Evolutionary conservation across 306 rosid species (phyloP), one percentile per base, ranked within the genome.

Genomic region (Pyrus betulifolia): DNA sequence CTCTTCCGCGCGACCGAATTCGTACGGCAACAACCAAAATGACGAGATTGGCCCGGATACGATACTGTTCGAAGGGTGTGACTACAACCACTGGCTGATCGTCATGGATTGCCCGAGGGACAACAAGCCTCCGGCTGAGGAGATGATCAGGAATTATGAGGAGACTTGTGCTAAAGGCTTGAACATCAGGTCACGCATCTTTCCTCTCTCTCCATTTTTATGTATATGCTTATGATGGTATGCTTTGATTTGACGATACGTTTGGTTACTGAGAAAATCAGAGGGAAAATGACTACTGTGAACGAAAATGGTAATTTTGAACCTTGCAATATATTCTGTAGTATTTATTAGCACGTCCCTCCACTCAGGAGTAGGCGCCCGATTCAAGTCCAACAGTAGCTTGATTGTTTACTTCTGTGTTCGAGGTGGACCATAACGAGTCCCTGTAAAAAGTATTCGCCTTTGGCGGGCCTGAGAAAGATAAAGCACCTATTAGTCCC

Each of bases 41-140:
- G 89, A 90, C 17, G 94, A 88, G 58, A 90, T 91, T 21, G 91
- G 90, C 51, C 91, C 91, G n/a, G 84, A 89, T 35, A 87, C 8
- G 21, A 85, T 90, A 13, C 89, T 90, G n/a, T 93, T 90, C 59
- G 98, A 93, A 78, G 98, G 98, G 8, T 90, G 94, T 84, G 98
- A 93, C 57, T 90, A 90, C 85, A 87, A 90, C 62, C 96, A 93
- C 83, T 93, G 96, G 98, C 91, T 90, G 28, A 79, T 93, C 69
- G 89, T 87, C 71, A 89, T 89, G 90, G 87, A 87, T 59, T 89
- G 85, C 74, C 89, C 87, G 33, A 80, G 68, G 74, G 91, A 87
- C 44, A 74, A 81, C 33, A 82, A 76, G 42, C 93, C 87, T 44
- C 27, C 87, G 6, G 79, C 96, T 1, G 85, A 87, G 79, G 83